Percentiles rank a stretch among this genome's conserved stretches.
These are phyloP conservation scores for Cymbomonas tetramitiformis DNA, from an alignment of 139 green algal genomes.

Conservation along the genomic window DNA sequence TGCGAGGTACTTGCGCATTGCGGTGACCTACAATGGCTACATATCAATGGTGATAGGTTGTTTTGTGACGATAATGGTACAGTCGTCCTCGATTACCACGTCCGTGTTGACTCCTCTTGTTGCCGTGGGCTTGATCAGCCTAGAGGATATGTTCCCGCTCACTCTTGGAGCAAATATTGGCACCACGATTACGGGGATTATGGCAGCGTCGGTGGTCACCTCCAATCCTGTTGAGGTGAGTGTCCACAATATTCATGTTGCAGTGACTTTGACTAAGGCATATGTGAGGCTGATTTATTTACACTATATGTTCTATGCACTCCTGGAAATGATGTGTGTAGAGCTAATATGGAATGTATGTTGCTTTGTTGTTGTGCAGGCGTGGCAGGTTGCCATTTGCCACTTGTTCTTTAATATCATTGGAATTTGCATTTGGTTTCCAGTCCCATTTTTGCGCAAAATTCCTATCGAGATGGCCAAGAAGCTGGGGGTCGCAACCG, in stretches of 20 bases:
- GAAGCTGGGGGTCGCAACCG: slow-evolving; percentile 1
- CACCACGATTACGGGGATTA: slow-evolving; percentile 11
- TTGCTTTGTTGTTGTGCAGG: no score
- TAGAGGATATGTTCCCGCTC: slow-evolving; percentile 14
- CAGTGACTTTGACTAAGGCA: no score
- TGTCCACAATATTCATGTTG: no score
- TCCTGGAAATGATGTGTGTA: no score
- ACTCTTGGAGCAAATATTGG: slow-evolving; percentile 14
- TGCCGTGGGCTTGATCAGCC: slow-evolving; percentile 1
- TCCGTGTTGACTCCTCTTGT: neutral
- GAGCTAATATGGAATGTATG: no score
- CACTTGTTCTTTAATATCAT: slow-evolving; percentile 19
- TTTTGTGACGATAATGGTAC: neutral
- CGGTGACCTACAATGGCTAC: slow-evolving; percentile 3
- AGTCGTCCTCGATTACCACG: slow-evolving; percentile 2
- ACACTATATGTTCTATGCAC: no score
- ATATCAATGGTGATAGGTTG: neutral
- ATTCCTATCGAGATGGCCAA: neutral
- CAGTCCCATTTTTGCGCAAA: slow-evolving; percentile 3
- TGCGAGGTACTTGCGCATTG: neutral
- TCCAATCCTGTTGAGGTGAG: slow-evolving; percentile 9
- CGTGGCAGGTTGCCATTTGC: slow-evolving; percentile 10
- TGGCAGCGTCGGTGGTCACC: slow-evolving; percentile 8
- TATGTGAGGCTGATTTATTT: no score
- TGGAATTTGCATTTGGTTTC: slow-evolving; percentile 8